Percentiles rank a stretch among this genome's conserved stretches.
These are phyloP conservation scores for Vinca minor DNA, from an alignment of 257 asterid genomes.

Conservation along the genomic window DNA sequence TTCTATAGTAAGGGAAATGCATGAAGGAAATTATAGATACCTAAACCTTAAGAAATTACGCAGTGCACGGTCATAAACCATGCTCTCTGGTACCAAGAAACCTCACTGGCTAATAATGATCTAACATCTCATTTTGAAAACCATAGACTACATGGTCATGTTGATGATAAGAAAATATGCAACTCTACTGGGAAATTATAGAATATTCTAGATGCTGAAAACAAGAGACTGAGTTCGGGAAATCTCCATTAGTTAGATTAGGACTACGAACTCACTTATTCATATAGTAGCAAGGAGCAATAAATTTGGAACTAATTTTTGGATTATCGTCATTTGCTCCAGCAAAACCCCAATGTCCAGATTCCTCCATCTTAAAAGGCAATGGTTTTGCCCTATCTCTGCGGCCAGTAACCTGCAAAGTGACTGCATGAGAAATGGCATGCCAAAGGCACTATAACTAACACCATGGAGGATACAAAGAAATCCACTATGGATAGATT, in stretches of 20 bases:
- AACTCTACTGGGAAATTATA: background rate
- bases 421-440: no score
- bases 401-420: no score
- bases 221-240: background rate
- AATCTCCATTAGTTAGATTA: background rate
- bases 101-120: constrained; percentile 1
- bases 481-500: background rate
- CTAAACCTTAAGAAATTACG: background rate
- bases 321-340: constrained; percentile 88
- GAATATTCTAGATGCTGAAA: background rate
- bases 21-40: background rate
- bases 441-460: no score
- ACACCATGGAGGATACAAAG: background rate
- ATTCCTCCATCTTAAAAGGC: constrained; percentile 23
- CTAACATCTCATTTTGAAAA: background rate
- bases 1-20: background rate
- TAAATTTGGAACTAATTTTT: constrained; percentile 63
- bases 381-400: no score
- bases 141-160: background rate
- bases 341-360: constrained; percentile 84
- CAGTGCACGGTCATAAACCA: background rate
- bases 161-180: background rate
- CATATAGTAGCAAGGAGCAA: constrained; percentile 85
- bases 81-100: background rate
- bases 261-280: constrained; percentile 58